Evolutionary conservation across 2,329 filamentous ascomycete genomes (phyloP), one percentile per base, ranked within the genome.

Genomic region (Alternaria infectoria): DNA sequence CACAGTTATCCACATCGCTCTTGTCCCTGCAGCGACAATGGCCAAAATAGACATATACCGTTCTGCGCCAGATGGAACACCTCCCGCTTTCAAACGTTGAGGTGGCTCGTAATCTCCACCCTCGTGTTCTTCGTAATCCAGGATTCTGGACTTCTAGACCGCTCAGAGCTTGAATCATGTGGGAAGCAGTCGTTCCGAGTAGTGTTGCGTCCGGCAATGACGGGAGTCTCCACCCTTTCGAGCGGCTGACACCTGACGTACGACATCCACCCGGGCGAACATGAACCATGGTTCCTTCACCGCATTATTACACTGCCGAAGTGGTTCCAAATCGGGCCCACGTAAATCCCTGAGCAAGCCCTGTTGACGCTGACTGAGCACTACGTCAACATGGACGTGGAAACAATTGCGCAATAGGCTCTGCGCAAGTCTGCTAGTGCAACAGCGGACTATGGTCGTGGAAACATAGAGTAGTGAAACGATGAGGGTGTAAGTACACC

Each of bases 281-380:
- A 40, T 40, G 36, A 64, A 64, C 64, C 61, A 47, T 54, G 54
- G 61, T 62, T 64, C 54, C 54, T 59, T 64, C 61, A 59, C 61
- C 61, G 61, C 64, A 64, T 54, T 11, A 59, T 58, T 44, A 9
- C 15, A n/a, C 59, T 54, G 60, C 60, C 60, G 50, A 55, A 43
- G 19, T 47, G 56, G 30, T 30, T 30, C 59, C 59, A 56, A 12
- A 25, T n/a, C 59, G 51, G 36, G 49, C 54, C n/a, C 45, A 57
- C 9, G 44, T 28, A 25, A 47, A 17, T 17, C 26, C 17, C 21
- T 17, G 32, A 28, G 17, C n/a, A 26, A 44, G 49, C 36, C 44
- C 12, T 30, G n/a, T 52, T 30, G 28, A 52, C 46, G n/a, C 30
- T 25, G 47, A 47, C 13, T 44, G n/a, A 26, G 26, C 45, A 23